phyloP scores from a whole-genome alignment of 371 early-diverging fungal species.

The Mucor racemosus region DNA sequence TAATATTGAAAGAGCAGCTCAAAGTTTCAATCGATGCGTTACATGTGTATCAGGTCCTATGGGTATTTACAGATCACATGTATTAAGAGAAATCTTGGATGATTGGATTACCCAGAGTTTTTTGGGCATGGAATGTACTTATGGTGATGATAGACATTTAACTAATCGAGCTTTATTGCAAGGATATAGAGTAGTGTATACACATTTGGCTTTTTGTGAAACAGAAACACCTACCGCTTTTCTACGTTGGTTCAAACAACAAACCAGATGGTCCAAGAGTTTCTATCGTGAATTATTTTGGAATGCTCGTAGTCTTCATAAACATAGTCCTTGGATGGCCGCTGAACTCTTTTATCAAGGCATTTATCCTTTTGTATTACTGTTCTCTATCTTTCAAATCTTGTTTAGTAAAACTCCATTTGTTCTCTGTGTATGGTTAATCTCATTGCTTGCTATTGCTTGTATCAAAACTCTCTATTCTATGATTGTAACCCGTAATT shows the following conservation, averaged over 20 bases:
- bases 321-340: conserved; percentile 72
- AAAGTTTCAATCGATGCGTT: conserved; percentile 65
- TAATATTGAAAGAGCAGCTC: conserved; percentile 71
- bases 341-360: conserved; percentile 67
- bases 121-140: conserved; percentile 66
- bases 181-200: conserved; percentile 63
- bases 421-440: conserved; percentile 54
- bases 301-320: conserved; percentile 59
- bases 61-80: conserved; percentile 62
- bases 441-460: conserved; percentile 50
- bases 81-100: conserved; percentile 60
- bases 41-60: conserved; percentile 75
- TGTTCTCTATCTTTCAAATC: conserved; percentile 60
- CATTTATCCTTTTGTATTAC: conserved; percentile 66
- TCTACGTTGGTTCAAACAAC: conserved; percentile 70
- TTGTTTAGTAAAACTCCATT: conserved; percentile 42
- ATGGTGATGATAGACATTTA: conserved; percentile 71
- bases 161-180: conserved; percentile 62
- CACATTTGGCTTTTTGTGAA: conserved; percentile 66
- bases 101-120: conserved; percentile 64
- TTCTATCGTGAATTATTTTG: conserved; percentile 69
- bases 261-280: conserved; percentile 74
- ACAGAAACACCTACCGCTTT: conserved; percentile 66
- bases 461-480: conserved; percentile 58
- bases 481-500: conserved; percentile 35